Evolutionary conservation across 192 early-diverging fungal genomes (phyloP).

Genomic region (Linnemannia zychae): DNA sequence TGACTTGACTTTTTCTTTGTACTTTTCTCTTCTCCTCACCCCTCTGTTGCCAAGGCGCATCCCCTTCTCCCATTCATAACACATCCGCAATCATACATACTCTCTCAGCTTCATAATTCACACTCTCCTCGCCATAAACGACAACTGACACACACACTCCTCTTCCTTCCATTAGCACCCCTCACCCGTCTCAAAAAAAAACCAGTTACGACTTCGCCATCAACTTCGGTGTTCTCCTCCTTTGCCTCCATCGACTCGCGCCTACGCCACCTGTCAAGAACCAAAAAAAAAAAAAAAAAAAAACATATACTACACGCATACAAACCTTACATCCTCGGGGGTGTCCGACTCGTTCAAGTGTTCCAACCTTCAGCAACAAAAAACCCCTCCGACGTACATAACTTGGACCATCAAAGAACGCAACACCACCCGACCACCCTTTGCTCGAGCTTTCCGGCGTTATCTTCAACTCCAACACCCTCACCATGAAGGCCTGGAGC

Average conservation of each 20-base stretch:
- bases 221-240: not conserved
- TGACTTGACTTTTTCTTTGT: not conserved
- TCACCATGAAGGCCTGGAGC: conserved; percentile 52
- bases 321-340: not conserved
- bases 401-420: not conserved
- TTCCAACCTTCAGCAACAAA: not conserved
- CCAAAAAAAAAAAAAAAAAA: not conserved
- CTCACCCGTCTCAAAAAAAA: not conserved
- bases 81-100: not conserved
- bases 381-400: not conserved
- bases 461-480: not conserved
- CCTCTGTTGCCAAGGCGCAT: conserved; percentile 4
- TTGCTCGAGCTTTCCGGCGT: too few relatives aligned
- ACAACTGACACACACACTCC: not conserved
- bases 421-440: not conserved
- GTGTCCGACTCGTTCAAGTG: not conserved
- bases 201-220: conserved; percentile 1
- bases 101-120: not conserved
- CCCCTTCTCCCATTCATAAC: not conserved
- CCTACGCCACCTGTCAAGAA: not conserved
- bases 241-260: not conserved
- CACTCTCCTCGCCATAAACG: not conserved
- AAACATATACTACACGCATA: not conserved
- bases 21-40: not conserved
- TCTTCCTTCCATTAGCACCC: not conserved